Base-by-base conservation (phyloP, 2,329 filamentous ascomycete genomes). In the Tolypocladium amazonense region DNA sequence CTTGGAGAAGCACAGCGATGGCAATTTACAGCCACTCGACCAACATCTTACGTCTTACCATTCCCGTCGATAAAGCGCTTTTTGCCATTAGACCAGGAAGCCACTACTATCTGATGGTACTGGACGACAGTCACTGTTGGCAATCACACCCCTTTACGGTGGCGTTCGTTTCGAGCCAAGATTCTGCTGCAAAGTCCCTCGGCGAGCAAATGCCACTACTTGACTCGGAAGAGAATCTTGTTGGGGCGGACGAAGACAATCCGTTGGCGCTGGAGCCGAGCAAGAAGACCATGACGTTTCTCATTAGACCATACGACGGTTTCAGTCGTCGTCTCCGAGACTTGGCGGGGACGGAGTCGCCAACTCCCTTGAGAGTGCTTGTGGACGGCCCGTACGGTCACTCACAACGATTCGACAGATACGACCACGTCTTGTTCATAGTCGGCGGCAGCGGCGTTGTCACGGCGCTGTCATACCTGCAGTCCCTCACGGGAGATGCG, bases 81-180 rank as follows among this genome's bases (percentile, higher is more conserved):
- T 77, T 75, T 58, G 68, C 65, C 12, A 71, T 73, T 2, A 61
- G 63, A 0, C 72, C 77, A 0, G 78, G 78, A 0, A 78, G 75
- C 0, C 79, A 73, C 63, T 80, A 77, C 63, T 80, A 78, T 59
- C 62, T 81, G 1, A 75, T 76, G 56, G 68, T 77, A 8, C 70
- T 80, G 5, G 70, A 75, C 56, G 72, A 71, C 27, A 59, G 67
- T 15, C 66, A 70, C 0, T 73, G 73, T 57, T 81, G 79, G 79
- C 77, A 81, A 60, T 79, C 76, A 60, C 79, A 81, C 53, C 79
- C 79, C 0, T 81, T 81, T 57, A 80, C 79, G 0, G 73, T 80
- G 14, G 76, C 76, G 1, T 69, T 67, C 11, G 63, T 72, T 1
- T 50, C 59, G 3, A 64, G 68, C 39, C 57, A 14, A 25, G 50